Evolutionary conservation across 768 basidiomycete species (phyloP), one percentile per base, ranked within the genome.

Genomic region (Lactarius hatsudake): DNA sequence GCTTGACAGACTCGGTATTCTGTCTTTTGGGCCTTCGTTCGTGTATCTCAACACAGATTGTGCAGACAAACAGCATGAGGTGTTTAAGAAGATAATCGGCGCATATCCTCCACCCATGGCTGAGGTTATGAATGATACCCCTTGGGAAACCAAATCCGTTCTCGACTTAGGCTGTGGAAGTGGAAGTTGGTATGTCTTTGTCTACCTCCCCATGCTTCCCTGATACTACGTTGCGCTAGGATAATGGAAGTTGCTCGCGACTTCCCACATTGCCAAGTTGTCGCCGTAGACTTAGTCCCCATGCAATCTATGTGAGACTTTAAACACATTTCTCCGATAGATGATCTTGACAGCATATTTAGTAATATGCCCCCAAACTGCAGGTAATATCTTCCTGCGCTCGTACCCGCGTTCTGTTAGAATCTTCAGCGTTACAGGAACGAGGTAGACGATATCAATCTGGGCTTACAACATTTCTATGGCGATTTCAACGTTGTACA

Each of bases 381-480:
- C 76, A 85, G 89, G 88, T 90, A 68, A 68, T 74, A 60, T 34
- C 15, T n/a, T 54, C 43, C 12, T 42, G 55, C 38, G 26, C 8
- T 18, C 30, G 32, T 10, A 42, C 42, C 15, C n/a, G 43, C 40
- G 7, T 32, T 57, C 17, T 38, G 69, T 61, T 51, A 32, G 48
- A 67, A 40, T 23, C 61, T 66, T 34, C 42, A 59, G 68, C 63
- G 59, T 61, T 72, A 36, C 69, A 92, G 90, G 79, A 90, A 87
- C 72, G 91, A 93, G 75, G 83, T 92, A 9, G 91, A 93, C 74
- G 91, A 93, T 74, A 86, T 93, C 74, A 93, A 93, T 76, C 84
- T 92, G 20, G 91, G 91, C 3, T 78, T 93, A 30, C 89, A 92
- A 71, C 91, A 93, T 77, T 92, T 87, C 75, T 90, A 88, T 72